Base-by-base conservation (phyloP, 2,329 filamentous ascomycete genomes). In the Septoria petroselini region DNA sequence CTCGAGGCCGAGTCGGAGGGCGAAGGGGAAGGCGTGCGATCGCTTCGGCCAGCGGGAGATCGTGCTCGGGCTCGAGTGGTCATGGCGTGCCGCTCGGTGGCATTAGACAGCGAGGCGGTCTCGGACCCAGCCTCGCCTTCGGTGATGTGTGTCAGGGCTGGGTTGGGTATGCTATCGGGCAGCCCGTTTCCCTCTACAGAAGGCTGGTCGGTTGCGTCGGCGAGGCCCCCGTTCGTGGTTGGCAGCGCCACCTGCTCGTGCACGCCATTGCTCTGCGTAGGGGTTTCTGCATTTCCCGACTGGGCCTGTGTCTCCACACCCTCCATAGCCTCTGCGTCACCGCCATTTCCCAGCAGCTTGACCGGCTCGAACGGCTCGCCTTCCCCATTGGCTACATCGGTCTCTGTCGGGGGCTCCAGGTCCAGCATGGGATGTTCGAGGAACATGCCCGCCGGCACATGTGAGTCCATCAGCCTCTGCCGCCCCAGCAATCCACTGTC, bases 21-120 rank as follows among this genome's bases (percentile, higher is more conserved):
- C 2, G 73, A 72, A 11, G 72, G 64, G 1, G 59, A 63, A 25
- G 63, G 65, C 48, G 59, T 70, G 58, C 55, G 69, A 27, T 67
- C 66, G 37, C 71, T 74, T 17, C 42, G 48, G 27, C 52, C 57
- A n/a, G 54, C 52, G 7, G 60, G 61, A 5, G 61, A 64, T 55
- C 77, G 73, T 30, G 76, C 76, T 58, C 76, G 72, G 15, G 74
- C 74, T 43, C 77, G 72, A 3, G 77, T 80, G 9, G 76, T 78
- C 77, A 81, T 80, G 38, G 75, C 73, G 63, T 74, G 76, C 23
- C 72, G 68, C 41, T 69, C 70, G 41, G 68, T 70, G 23, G 71
- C 66, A 47, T 69, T 66, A 11, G 71, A 71, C 25, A 65, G 65
- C 31, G 73, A 71, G 21, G 72, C 72, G 23, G 69, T 70, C 38